Base-by-base conservation (phyloP, 257 asterid genomes). In the Capsicum chinense region DNA sequence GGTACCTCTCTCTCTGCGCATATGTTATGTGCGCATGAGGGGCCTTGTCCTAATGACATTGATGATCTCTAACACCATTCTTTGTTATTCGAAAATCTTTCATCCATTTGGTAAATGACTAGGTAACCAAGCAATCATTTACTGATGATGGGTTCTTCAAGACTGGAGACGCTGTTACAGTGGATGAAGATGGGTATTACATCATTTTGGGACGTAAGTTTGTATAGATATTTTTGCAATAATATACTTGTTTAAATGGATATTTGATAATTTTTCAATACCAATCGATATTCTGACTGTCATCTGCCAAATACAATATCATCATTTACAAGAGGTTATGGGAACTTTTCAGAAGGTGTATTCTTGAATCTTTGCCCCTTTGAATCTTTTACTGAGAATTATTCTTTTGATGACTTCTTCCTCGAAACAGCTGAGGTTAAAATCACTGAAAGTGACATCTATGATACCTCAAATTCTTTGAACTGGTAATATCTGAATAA, bases 151-250 rank as follows among this genome's bases (percentile, higher is more conserved):
- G 98, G 21, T 95, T 89, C 92, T 95, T 94, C 89, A 95, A 90
- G 90, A 95, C 99, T 50, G 99, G 99, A 86, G 99, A 95, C 86
- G 95, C 99, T 89, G 98, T 87, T 81, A 91, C 92, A 87, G 85
- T 94, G 37, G 92, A 93, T 85, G 97, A 94, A 88, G 98, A 95
- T 88, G 98, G 98, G 86, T 95, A 94, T 88, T 95, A 91, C 48
- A 87, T 94, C 91, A 95, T 95, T 73, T 92, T 95, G 92, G 99
- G 99, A 84, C 99, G 98, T 95, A 91, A 88, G 99, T 42, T 26
- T 5, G 26, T 21, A 35, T 64, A 26, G 37, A 26, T 63, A 63
- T 26, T 63, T 37, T 63, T 10, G 44, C 16, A 63, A 63, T 63
- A 15, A 42, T 63, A 63, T 63, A 63, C 42, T 21, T 63, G 44